Conservation (phyloP, 2,329 filamentous ascomycete genomes). For the Stagonosporopsis rhizophila region DNA sequence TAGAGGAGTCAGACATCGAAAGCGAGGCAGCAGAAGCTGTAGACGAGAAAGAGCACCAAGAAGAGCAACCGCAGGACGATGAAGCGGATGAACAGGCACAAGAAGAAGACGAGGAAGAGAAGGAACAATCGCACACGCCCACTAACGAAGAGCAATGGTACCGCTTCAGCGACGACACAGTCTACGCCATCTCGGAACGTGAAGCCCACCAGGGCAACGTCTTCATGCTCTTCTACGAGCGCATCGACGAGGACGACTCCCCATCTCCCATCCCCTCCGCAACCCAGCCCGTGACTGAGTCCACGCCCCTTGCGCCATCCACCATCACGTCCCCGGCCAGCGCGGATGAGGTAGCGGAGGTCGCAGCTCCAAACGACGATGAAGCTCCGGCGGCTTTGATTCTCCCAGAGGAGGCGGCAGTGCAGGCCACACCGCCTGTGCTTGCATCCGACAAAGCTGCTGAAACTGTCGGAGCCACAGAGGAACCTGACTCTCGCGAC, state of each 20-base stretch:
- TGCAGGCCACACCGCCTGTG: background rate
- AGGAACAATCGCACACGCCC: constrained; percentile 13
- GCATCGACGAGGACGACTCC: constrained; percentile 29
- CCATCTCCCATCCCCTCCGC: background rate
- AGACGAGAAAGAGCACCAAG: background rate
- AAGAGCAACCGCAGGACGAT: background rate
- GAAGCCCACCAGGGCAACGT: constrained; percentile 79
- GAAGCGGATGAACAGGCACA: background rate
- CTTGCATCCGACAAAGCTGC: background rate
- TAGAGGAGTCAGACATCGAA: constrained; percentile 21
- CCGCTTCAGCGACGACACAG: constrained; percentile 87
- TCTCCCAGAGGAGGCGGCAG: constrained; percentile 20
- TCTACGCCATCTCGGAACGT: constrained; percentile 75
- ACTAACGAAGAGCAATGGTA: constrained; percentile 82
- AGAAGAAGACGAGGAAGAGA: constrained; percentile 19
- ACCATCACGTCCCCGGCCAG: background rate
- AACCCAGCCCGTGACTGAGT: constrained; percentile 9
- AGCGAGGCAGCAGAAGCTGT: constrained; percentile 33
- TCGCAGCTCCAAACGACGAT: constrained; percentile 33
- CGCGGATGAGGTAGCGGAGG: constrained; percentile 19
- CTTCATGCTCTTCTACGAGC: constrained; percentile 97
- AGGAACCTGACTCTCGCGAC: background rate
- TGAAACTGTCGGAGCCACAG: constrained; percentile 27
- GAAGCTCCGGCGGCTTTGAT: constrained; percentile 15
- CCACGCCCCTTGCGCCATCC: constrained; percentile 32